A percentile compares a stretch with the other conserved stretches of the same genome.
Evolutionary conservation across 75 land plant species (phyloP).

Genomic region (Chamaecyparis obtusa): DNA sequence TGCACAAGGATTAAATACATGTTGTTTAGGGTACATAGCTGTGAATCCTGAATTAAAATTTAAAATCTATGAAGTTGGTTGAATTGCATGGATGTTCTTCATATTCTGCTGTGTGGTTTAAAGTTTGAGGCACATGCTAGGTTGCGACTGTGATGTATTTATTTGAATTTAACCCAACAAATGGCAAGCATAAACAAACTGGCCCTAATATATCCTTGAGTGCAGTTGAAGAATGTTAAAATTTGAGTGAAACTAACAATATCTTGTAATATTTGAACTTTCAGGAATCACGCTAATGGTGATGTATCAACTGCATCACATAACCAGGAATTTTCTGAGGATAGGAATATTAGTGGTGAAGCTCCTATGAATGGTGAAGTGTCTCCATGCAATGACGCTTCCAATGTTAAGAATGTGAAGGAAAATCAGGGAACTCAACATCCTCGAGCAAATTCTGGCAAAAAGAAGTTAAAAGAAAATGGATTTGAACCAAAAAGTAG

Average conservation of each 20-base stretch:
- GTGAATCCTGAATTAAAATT: not conserved
- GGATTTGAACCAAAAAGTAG: not conserved
- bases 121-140: not conserved
- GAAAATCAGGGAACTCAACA: not conserved
- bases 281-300: slow-evolving; percentile 10
- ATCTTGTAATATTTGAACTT: not conserved
- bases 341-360: not conserved
- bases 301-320: not conserved
- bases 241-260: slow-evolving; percentile 2
- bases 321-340: slow-evolving; percentile 1
- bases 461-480: slow-evolving; percentile 6
- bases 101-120: not conserved
- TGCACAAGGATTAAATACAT: not conserved
- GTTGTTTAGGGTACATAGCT: not conserved
- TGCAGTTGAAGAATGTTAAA: not conserved
- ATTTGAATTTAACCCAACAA: not conserved
- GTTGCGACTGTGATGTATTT: not conserved
- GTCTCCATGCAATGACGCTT: not conserved
- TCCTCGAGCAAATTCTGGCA: not conserved
- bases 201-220: not conserved
- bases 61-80: not conserved
- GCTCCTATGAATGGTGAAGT: not conserved
- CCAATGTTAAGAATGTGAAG: not conserved
- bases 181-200: not conserved
- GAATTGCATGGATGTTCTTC: not conserved